phyloP scores from a whole-genome alignment of 169 alveolate species.

The Plasmodium malariae region DNA sequence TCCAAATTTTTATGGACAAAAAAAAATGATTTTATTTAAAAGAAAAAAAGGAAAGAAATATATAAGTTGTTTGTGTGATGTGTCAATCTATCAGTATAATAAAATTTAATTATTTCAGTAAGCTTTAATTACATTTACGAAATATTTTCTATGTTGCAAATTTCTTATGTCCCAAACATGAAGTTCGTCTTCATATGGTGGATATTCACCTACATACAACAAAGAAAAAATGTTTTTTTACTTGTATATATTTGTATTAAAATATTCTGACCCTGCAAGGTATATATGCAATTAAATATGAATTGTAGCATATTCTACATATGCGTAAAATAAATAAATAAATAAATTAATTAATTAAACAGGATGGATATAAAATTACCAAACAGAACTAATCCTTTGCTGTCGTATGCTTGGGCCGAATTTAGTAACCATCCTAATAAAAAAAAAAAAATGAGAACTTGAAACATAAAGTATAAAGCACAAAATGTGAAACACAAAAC shows the following conservation, averaged over 20 bases:
- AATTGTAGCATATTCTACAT: neutral
- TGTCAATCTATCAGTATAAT: neutral
- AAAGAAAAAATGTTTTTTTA: neutral
- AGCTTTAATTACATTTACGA: constrained; percentile 61
- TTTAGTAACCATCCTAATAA: constrained; percentile 71
- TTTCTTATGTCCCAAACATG: constrained; percentile 70
- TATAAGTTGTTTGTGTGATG: neutral
- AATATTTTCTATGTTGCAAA: constrained; percentile 59
- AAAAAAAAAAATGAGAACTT: constrained; percentile 16
- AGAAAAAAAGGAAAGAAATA: neutral
- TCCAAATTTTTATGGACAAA: too few species aligned
- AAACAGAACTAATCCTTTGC: constrained; percentile 71
- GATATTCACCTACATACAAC: constrained; percentile 58
- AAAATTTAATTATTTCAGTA: constrained; percentile 22
- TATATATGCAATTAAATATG: neutral
- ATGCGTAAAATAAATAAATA: constrained; percentile 2
- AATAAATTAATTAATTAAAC: neutral
- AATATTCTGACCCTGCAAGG: neutral
- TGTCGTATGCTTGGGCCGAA: constrained; percentile 33
- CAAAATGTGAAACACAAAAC: neutral
- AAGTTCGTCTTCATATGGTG: constrained; percentile 77
- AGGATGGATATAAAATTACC: constrained; percentile 25
- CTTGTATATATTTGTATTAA: neutral
- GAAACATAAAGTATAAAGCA: neutral
- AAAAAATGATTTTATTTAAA: neutral